Evolutionary conservation across 495 filamentous ascomycete species (phyloP).

Genomic region (Xylaria telfairii): DNA sequence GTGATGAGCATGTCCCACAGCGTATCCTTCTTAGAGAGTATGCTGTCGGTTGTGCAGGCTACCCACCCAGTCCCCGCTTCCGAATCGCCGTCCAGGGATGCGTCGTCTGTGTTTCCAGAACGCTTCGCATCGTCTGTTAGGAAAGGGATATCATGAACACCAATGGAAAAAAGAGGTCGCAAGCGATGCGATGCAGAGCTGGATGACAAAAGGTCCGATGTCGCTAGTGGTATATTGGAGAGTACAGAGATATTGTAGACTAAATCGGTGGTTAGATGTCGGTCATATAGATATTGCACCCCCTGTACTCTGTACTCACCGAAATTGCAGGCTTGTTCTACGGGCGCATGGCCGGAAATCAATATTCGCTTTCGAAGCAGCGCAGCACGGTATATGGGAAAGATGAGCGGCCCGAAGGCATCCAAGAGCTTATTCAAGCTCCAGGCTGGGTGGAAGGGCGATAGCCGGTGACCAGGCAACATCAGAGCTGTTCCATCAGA

Average conservation of each 20-base stretch:
- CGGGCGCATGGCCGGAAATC: conserved; percentile 81
- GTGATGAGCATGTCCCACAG: conserved; percentile 90
- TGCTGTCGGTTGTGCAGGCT: conserved; percentile 92
- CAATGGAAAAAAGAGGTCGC: conserved; percentile 87
- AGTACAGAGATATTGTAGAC: conserved; percentile 94
- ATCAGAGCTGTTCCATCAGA: conserved; percentile 68
- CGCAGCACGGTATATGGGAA: conserved; percentile 88
- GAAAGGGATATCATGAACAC: conserved; percentile 88
- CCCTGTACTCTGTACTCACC: conserved; percentile 68
- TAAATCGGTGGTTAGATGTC: conserved; percentile 40
- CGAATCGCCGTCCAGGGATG: conserved; percentile 33
- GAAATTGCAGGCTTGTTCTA: conserved; percentile 84
- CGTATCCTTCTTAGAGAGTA: conserved; percentile 80
- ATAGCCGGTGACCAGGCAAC: conserved; percentile 71
- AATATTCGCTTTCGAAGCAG: conserved; percentile 87
- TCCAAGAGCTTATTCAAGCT: conserved; percentile 79
- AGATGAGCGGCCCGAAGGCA: conserved; percentile 86
- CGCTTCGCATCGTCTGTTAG: conserved; percentile 62
- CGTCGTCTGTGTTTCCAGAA: conserved; percentile 36
- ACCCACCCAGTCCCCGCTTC: conserved; percentile 77
- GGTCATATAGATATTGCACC: no score
- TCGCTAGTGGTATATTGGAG: conserved; percentile 73
- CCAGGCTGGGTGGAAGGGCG: conserved; percentile 82
- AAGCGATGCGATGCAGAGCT: conserved; percentile 67
- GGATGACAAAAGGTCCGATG: conserved; percentile 67